Evolutionary conservation across 345 rosid genomes (phyloP), one percentile per base, ranked within the genome.

Genomic region (Brassica carinata): DNA sequence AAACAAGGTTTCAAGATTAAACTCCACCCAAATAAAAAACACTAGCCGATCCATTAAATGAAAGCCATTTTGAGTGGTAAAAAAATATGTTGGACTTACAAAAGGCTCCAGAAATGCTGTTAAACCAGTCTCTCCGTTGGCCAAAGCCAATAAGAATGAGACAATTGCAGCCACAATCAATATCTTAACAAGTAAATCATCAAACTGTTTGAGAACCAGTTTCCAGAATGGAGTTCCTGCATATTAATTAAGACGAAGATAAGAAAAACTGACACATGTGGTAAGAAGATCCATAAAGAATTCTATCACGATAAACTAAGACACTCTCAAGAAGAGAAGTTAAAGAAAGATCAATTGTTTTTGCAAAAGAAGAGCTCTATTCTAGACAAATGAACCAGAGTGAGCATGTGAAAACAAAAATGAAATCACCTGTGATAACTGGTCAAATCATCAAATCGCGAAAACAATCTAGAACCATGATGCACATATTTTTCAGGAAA

Each of bases 201-300:
- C 95, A 57, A 96, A 94, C 82, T 96, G 99, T 85, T 94, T 94
- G 84, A 96, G 84, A 82, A 96, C 97, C 85, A 96, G 83, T 85
- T 90, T 96, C 99, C 99, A 96, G 83, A 96, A 94, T 51, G 97
- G 88, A 84, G 94, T 87, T 85, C 98, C 99, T 94, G 93, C 84
- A 79, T 76, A 30, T 48, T 73, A 82, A 65, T 74, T 73, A 74
- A 79, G 45, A 19, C 72, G 34, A 80, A 59, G 63, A 58, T 34
- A 33, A 71, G 27, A 8, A 71, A 64, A 68, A 79, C 0, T 48
- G 77, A 33, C 58, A 62, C 61, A 17, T 51, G 23, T 53, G 26
- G 19, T 36, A 66, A 69, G 72, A 73, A 67, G 48, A 59, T 29
- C 45, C 66, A 68, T 63, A 69, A 51, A 57, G 31, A 63, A 38